phyloP scores from a whole-genome alignment of 345 rosid species.

The Hirschfeldia incana region DNA sequence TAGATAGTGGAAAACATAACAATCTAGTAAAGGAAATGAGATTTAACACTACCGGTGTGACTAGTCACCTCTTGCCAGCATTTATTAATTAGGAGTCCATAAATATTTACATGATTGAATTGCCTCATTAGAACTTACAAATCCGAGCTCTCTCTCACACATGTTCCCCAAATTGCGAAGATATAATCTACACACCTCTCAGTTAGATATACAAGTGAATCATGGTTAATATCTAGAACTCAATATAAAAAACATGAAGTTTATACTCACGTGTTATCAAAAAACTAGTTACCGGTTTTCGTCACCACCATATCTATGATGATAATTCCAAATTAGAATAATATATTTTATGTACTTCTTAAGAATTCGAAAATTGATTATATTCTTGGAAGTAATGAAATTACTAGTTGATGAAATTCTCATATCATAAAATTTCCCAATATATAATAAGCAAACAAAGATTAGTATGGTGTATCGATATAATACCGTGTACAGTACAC shows the following conservation, averaged over 20 bases:
- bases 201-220: not conserved
- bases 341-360: too few relatives aligned
- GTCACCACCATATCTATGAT: too few relatives aligned
- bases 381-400: too few relatives aligned
- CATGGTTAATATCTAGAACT: not conserved
- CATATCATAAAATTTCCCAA: too few relatives aligned
- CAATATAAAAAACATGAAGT: not conserved
- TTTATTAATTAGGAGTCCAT: not conserved
- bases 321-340: too few relatives aligned
- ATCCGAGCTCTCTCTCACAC: not conserved
- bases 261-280: not conserved
- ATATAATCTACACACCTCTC: not conserved
- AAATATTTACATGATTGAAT: not conserved
- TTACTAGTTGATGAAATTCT: too few relatives aligned
- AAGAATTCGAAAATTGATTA: too few relatives aligned
- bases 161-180: not conserved
- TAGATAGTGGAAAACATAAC: not conserved
- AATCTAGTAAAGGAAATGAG: not conserved
- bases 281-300: too few relatives aligned
- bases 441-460: too few relatives aligned
- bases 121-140: not conserved
- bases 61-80: not conserved
- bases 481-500: too few relatives aligned
- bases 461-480: too few relatives aligned
- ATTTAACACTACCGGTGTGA: not conserved